Evolutionary conservation across 345 rosid genomes (phyloP), one percentile per base, ranked within the genome.

Genomic region (Pistacia vera): DNA sequence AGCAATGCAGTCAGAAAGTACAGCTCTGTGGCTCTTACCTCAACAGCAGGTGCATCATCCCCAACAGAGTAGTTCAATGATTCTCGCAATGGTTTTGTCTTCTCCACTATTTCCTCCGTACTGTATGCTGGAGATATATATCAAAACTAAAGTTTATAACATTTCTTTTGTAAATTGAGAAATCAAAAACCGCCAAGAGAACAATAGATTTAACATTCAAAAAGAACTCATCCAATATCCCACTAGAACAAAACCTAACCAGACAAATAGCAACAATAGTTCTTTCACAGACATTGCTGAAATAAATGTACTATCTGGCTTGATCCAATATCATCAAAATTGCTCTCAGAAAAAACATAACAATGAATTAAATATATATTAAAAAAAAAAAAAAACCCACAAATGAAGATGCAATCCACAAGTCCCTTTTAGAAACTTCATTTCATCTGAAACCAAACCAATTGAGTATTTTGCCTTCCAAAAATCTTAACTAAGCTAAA

Each of bases 21-120:
- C 12, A 48, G 11, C 64, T 57, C 69, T 25, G 52, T 11, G 14
- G n/a, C 1, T 54, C 87, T 84, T 80, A 95, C 99, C 80, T 93
- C 89, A 60, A 75, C 63, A 48, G 82, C 78, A 44, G 94, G 79
- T 14, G 91, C 84, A 65, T 83, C 86, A 73, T 80, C 86, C 51
- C 75, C 20, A 1, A 75, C 73, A 48, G 78, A 63, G 51, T 79
- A 75, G 51, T 68, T 82, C 12, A 83, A 89, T 5, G 93, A 85
- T 80, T 87, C 91, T 28, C 97, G 80, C 75, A 92, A 81, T 16
- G 85, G 82, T 83, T 85, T 93, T 17, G 93, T 87, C 86, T 87
- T 92, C 70, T 88, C 85, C 49, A 88, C 90, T 54, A 92, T 83
- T 81, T 96, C 95, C 75, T 91, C 92, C 64, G 86, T 73, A 46